phyloP scores from a whole-genome alignment of 495 filamentous ascomycete species.

The Physcia stellaris region DNA sequence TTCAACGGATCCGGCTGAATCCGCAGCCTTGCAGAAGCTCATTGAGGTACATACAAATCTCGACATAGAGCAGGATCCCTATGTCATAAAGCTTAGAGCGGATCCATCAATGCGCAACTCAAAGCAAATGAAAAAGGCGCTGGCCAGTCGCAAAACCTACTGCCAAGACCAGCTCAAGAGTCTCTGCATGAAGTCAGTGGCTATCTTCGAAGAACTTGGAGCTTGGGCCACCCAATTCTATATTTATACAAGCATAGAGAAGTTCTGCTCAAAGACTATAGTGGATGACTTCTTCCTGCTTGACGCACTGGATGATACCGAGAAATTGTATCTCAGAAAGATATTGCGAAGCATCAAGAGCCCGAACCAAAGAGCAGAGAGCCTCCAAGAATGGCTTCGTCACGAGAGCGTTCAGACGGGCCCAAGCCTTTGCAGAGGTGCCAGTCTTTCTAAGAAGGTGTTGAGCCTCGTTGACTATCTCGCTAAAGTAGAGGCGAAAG shows the following conservation, averaged over 20 bases:
- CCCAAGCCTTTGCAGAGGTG: too few relatives aligned
- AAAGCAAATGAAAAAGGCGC: constrained; percentile 29
- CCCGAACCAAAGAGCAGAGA: not conserved
- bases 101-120: constrained; percentile 19
- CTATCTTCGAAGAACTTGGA: constrained; percentile 55
- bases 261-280: constrained; percentile 22
- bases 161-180: constrained; percentile 47
- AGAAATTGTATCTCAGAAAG: constrained; percentile 44
- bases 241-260: constrained; percentile 40
- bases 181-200: constrained; percentile 34
- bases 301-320: constrained; percentile 31
- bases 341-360: constrained; percentile 5
- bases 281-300: constrained; percentile 21
- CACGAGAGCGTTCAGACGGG: too few relatives aligned
- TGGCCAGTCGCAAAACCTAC: constrained; percentile 41
- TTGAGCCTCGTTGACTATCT: constrained; percentile 40
- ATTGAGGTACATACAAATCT: constrained; percentile 19
- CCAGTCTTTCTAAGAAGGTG: constrained; percentile 38
- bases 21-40: constrained; percentile 1
- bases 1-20: constrained; percentile 5
- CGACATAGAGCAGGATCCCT: constrained; percentile 59
- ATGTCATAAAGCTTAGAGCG: constrained; percentile 36
- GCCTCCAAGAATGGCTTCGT: not conserved
- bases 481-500: constrained; percentile 23
- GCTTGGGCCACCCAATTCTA: constrained; percentile 61